Percentiles rank a stretch among this genome's conserved stretches.
phyloP scores from a whole-genome alignment of 345 rosid genomes.

The Ricinus communis region DNA sequence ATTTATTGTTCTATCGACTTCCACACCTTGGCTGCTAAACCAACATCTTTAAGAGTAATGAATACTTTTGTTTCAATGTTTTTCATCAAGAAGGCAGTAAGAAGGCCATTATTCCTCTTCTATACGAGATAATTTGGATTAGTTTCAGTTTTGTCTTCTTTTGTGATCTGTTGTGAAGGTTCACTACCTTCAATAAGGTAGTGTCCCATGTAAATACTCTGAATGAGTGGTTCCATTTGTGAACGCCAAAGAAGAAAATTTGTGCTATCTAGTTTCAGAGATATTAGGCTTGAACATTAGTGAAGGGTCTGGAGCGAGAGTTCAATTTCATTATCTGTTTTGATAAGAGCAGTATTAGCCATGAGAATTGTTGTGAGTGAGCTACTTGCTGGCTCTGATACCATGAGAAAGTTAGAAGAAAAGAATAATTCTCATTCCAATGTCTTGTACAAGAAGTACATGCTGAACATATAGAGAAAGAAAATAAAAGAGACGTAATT shows the following conservation, averaged over 20 bases:
- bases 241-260: background rate
- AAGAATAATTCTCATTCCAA: too few species aligned
- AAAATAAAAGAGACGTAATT: too few species aligned
- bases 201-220: background rate
- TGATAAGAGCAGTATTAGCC: background rate
- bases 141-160: background rate
- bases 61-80: background rate
- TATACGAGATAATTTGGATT: background rate
- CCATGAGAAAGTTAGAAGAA: too few species aligned
- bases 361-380: background rate
- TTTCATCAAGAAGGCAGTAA: background rate
- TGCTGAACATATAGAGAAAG: too few species aligned
- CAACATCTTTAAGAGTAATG: background rate
- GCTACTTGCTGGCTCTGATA: background rate
- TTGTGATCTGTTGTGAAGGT: background rate
- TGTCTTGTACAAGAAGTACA: too few species aligned
- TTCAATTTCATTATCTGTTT: background rate
- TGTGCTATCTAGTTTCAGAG: background rate
- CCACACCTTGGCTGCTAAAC: background rate
- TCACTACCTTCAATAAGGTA: background rate
- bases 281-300: background rate
- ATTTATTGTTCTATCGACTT: background rate
- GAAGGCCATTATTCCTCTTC: background rate
- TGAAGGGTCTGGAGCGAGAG: background rate
- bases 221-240: background rate